phyloP scores from a whole-genome alignment of 1,139 yeast species.

The Kluyveromyces marxianus region DNA sequence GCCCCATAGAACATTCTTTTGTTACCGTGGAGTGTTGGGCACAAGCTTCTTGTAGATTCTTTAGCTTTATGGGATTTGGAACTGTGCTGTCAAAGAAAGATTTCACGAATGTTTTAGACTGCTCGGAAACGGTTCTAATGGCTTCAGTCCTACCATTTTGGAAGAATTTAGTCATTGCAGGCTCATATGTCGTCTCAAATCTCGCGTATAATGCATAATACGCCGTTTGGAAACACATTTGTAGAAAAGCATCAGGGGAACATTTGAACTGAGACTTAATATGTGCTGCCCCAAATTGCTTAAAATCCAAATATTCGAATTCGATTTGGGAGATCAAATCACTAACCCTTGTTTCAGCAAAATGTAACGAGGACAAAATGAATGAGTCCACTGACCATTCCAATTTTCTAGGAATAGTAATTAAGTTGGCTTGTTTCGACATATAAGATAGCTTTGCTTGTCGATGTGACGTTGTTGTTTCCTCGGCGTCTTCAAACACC shows the following conservation, averaged over 20 bases:
- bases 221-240: constrained; percentile 91
- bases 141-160: constrained; percentile 93
- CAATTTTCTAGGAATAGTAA: constrained; percentile 72
- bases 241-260: constrained; percentile 92
- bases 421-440: constrained; percentile 30
- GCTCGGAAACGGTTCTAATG: constrained; percentile 72
- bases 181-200: constrained; percentile 91
- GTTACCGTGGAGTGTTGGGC: constrained; percentile 61
- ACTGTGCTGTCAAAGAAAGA: constrained; percentile 70
- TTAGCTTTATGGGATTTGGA: constrained; percentile 53
- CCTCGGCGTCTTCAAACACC: constrained; percentile 33
- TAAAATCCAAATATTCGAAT: constrained; percentile 72
- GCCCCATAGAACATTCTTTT: constrained; percentile 60
- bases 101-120: constrained; percentile 75
- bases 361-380: constrained; percentile 69
- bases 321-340: constrained; percentile 88
- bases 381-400: constrained; percentile 85
- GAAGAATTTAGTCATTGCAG: constrained; percentile 87
- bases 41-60: constrained; percentile 61
- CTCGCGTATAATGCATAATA: constrained; percentile 88
- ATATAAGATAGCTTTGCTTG: neutral
- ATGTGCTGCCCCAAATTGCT: constrained; percentile 64
- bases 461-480: constrained; percentile 17
- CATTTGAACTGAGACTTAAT: constrained; percentile 73
- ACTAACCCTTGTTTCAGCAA: constrained; percentile 83